Percentiles rank a stretch among this genome's conserved stretches.
phyloP scores from a whole-genome alignment of 176 grass and related monocot species.

The Bolboschoenus planiculmis region DNA sequence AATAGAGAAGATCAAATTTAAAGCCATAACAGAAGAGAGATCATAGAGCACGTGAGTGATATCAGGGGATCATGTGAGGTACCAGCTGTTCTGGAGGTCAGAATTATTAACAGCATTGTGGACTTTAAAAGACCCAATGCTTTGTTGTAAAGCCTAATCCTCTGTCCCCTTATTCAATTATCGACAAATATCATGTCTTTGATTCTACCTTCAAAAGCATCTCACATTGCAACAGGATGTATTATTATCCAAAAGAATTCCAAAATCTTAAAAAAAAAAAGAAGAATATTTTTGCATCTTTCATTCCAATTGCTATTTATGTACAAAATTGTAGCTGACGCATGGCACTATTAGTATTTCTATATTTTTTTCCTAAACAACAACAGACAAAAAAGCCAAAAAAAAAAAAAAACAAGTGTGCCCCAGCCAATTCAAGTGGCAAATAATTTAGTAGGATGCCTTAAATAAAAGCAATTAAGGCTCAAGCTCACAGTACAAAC shows the following conservation, averaged over 20 bases:
- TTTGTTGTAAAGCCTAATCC: constrained; percentile 15
- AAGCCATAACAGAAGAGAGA: not conserved
- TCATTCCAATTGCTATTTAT: not conserved
- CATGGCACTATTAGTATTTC: not conserved
- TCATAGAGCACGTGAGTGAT: not conserved
- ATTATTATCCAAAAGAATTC: not conserved
- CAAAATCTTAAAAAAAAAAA: not conserved
- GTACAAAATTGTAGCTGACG: not conserved
- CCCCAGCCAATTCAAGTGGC: not conserved
- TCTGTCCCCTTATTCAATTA: constrained; percentile 2
- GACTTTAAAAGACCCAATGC: not conserved
- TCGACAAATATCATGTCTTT: not conserved
- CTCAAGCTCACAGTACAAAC: not conserved
- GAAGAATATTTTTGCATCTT: not conserved
- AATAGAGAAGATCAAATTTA: not conserved
- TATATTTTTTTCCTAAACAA: not conserved
- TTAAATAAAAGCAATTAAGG: constrained; percentile 11
- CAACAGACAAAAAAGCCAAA: not conserved
- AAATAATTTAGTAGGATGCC: not conserved
- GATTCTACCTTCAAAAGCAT: not conserved
- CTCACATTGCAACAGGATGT: not conserved
- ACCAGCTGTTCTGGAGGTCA: not conserved
- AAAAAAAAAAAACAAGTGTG: not conserved
- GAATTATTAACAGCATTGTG: not conserved
- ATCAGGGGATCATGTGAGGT: not conserved